phyloP scores from a whole-genome alignment of 108 stramenopile genomes.

The Stephanodiscus triporus region DNA sequence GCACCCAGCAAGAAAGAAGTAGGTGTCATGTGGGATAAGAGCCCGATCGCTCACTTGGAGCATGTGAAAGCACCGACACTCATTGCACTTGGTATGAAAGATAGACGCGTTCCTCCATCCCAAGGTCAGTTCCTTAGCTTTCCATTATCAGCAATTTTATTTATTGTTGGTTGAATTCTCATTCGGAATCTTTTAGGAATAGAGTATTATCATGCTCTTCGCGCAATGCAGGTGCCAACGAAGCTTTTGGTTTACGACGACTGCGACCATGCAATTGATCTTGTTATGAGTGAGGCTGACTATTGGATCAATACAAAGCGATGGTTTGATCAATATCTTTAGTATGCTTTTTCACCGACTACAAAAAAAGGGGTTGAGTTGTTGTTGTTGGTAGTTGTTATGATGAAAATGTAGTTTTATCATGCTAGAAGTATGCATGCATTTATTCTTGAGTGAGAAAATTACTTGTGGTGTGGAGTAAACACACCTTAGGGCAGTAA shows the following conservation, averaged over 20 bases:
- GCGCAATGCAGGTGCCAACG: constrained; percentile 61
- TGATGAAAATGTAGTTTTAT: too few relatives aligned
- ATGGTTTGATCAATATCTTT: constrained; percentile 79
- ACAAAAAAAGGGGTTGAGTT: too few relatives aligned
- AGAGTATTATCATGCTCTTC: constrained; percentile 78
- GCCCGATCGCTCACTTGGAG: constrained; percentile 71
- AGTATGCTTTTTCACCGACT: background rate
- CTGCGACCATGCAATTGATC: constrained; percentile 78
- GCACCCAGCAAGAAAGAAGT: constrained; percentile 60
- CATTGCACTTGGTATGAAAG: constrained; percentile 81
- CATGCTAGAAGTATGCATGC: too few relatives aligned
- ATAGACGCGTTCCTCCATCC: constrained; percentile 74
- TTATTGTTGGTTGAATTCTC: background rate
- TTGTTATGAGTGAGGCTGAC: constrained; percentile 74
- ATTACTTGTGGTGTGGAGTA: too few relatives aligned
- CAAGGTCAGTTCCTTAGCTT: constrained; percentile 47
- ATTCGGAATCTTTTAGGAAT: constrained; percentile 81
- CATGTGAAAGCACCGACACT: constrained; percentile 86
- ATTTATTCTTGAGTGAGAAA: too few relatives aligned
- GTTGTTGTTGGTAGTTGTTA: too few relatives aligned
- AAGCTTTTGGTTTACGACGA: constrained; percentile 78
- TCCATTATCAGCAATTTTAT: background rate
- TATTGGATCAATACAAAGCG: constrained; percentile 77
- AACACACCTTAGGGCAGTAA: too few relatives aligned
- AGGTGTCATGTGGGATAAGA: constrained; percentile 63